These are phyloP conservation scores for Saccharomycopsis microspora DNA, from an alignment of 805 yeast genomes.

Conservation along the genomic window DNA sequence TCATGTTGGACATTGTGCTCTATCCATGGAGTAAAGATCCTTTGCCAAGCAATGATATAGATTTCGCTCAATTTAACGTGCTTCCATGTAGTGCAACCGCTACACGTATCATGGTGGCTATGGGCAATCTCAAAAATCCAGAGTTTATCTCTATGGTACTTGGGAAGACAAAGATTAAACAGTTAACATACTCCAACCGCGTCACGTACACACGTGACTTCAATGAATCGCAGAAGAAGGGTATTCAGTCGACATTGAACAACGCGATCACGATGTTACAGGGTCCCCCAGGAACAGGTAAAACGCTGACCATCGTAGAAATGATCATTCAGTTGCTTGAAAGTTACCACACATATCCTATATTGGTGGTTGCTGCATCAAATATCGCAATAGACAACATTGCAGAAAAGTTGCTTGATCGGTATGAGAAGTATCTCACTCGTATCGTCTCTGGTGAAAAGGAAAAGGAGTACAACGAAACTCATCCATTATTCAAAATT, in stretches of 20 bases:
- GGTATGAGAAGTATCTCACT: conserved; percentile 36
- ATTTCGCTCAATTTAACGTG: conserved; percentile 29
- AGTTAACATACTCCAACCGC: conserved; percentile 45
- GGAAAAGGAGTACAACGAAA: conserved; percentile 45
- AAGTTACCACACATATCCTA: conserved; percentile 46
- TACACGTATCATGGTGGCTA: conserved; percentile 52
- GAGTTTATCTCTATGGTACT: conserved; percentile 41
- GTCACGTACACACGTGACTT: conserved; percentile 36
- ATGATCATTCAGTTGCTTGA: conserved; percentile 43
- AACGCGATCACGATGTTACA: conserved; percentile 47
- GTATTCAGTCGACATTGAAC: conserved; percentile 39
- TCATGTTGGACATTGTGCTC: conserved; percentile 38
- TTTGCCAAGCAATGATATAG: conserved; percentile 28
- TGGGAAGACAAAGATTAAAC: conserved; percentile 43
- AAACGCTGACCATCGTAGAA: conserved; percentile 62
- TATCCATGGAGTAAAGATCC: conserved; percentile 47
- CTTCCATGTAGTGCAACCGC: conserved; percentile 56
- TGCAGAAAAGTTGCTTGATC: conserved; percentile 51
- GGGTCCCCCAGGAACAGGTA: conserved; percentile 82
- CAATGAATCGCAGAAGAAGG: conserved; percentile 48
- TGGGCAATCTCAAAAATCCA: conserved; percentile 44
- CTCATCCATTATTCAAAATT: conserved; percentile 46
- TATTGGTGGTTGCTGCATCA: conserved; percentile 65
- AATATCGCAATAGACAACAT: conserved; percentile 69
- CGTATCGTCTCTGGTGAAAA: conserved; percentile 51